These are phyloP conservation scores for Trichoderma sp. DNA, from an alignment of 2,329 filamentous ascomycete genomes.

Conservation along the genomic window DNA sequence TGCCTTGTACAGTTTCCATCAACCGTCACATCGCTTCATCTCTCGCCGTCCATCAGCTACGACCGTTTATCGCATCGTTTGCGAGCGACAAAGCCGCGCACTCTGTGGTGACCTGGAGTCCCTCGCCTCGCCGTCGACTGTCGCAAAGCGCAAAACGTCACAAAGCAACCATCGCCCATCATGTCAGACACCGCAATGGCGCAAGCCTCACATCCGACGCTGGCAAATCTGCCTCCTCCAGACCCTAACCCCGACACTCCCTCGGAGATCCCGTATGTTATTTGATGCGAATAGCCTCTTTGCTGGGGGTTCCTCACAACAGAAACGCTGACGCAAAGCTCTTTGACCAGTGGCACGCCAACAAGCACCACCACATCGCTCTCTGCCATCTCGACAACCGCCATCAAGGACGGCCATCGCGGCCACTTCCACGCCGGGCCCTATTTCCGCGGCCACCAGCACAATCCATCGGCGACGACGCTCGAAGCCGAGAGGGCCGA, in stretches of 20 bases:
- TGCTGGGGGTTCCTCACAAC: not conserved
- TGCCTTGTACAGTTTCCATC: not conserved
- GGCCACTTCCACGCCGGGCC: constrained; percentile 66
- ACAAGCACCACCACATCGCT: constrained; percentile 92
- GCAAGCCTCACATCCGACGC: constrained; percentile 59
- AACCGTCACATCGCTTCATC: not conserved
- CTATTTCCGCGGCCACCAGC: constrained; percentile 61
- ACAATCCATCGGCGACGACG: constrained; percentile 67
- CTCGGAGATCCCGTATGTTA: constrained; percentile 82
- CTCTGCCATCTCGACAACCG: constrained; percentile 87
- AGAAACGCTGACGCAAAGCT: constrained; percentile 19
- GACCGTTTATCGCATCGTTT: not conserved
- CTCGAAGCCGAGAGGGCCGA: constrained; percentile 92
- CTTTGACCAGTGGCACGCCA: constrained; percentile 74
- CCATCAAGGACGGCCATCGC: constrained; percentile 94
- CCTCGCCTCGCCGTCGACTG: not conserved
- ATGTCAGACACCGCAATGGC: constrained; percentile 40
- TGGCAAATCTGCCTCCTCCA: constrained; percentile 83
- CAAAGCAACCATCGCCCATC: not conserved
- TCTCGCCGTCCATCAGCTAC: not conserved
- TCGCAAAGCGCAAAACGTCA: not conserved
- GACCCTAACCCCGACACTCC: constrained; percentile 83
- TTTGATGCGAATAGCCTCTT: not conserved
- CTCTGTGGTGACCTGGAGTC: not conserved
- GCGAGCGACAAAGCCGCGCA: not conserved